Evolutionary conservation across 495 filamentous ascomycete species (phyloP).

Genomic region (Xylaria telfairii): DNA sequence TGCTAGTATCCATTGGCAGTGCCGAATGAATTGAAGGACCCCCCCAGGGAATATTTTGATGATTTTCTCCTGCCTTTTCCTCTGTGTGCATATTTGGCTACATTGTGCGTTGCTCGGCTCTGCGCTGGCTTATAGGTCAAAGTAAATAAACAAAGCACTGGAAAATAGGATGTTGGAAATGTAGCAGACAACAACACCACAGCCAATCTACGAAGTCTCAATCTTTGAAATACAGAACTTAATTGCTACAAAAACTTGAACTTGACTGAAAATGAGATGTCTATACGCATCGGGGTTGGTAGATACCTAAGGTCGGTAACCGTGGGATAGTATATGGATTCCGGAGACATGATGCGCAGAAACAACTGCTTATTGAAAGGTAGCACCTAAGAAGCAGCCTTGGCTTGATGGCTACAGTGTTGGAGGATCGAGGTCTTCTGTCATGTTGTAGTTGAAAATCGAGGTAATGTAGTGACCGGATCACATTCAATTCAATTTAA

Average conservation of each 20-base stretch:
- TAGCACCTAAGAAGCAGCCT: neutral
- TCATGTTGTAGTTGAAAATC: neutral
- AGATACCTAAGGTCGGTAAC: neutral
- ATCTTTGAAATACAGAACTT: neutral
- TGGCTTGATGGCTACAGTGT: neutral
- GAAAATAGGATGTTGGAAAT: neutral
- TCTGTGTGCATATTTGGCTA: neutral
- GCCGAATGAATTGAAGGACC: neutral
- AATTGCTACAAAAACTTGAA: neutral
- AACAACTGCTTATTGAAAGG: neutral
- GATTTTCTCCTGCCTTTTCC: neutral
- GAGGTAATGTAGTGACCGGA: neutral
- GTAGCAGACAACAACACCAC: neutral
- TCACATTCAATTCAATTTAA: neutral
- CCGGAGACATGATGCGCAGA: neutral
- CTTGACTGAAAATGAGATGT: neutral
- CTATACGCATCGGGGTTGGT: neutral
- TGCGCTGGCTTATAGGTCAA: no score
- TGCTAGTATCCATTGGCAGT: neutral
- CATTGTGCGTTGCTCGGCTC: neutral
- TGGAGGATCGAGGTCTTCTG: neutral
- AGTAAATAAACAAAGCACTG: constrained; percentile 9
- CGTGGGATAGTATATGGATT: neutral
- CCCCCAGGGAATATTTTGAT: neutral
- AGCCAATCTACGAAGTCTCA: neutral